These are phyloP conservation scores for Magnusiomyces paraingens DNA, from an alignment of 1,139 yeast species.

Conservation along the genomic window DNA sequence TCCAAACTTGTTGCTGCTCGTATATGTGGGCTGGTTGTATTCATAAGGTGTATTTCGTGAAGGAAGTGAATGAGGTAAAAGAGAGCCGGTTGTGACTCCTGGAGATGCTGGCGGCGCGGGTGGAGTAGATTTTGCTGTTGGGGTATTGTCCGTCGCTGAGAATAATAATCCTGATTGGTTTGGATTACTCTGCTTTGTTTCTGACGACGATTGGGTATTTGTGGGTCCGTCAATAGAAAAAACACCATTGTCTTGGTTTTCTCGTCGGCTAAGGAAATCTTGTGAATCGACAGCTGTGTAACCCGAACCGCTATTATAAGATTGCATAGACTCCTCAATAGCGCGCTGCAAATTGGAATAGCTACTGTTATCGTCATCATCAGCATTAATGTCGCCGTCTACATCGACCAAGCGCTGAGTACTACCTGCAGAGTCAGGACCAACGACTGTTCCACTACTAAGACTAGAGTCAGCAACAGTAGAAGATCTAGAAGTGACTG, in stretches of 20 bases:
- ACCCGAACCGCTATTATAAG: background rate
- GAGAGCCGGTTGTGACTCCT: background rate
- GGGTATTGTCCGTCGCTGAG: background rate
- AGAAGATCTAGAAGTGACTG: too few species aligned
- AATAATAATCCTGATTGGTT: constrained; percentile 8
- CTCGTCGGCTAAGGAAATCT: background rate
- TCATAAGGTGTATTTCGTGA: background rate
- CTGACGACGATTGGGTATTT: too few species aligned
- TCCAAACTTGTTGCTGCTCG: constrained; percentile 16
- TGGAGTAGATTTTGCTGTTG: constrained; percentile 13
- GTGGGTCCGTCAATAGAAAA: background rate
- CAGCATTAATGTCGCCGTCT: constrained; percentile 15
- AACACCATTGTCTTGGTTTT: background rate
- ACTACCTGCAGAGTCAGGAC: constrained; percentile 10
- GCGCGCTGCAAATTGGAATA: constrained; percentile 18
- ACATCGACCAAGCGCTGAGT: too few species aligned
- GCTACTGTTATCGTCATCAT: constrained; percentile 7
- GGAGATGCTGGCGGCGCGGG: constrained; percentile 1
- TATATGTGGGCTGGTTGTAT: background rate
- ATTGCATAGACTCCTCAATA: constrained; percentile 11
- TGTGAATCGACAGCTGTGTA: background rate
- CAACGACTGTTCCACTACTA: constrained; percentile 14
- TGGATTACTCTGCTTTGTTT: background rate
- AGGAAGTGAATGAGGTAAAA: too few species aligned
- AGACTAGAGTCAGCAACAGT: constrained; percentile 18